Evolutionary conservation across 2,329 filamentous ascomycete species (phyloP).

Genomic region (Penicillium sp.): DNA sequence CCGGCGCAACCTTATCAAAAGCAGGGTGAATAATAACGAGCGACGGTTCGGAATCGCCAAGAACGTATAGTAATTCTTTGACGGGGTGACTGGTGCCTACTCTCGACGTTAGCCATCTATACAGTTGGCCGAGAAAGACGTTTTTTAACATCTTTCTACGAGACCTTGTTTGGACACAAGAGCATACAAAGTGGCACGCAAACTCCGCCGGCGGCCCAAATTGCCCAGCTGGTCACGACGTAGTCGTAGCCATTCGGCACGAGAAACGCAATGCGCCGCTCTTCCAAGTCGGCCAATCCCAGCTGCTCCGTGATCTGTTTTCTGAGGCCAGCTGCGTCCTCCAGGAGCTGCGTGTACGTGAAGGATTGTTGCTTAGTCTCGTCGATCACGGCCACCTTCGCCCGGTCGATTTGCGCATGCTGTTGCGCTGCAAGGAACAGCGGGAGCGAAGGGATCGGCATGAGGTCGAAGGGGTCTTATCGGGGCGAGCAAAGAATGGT

Average conservation of each 20-base stretch:
- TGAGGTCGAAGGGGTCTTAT: slow-evolving; percentile 4
- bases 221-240: slow-evolving; percentile 43
- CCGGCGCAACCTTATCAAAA: slow-evolving; percentile 35
- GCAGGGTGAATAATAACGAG: slow-evolving; percentile 42
- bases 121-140: not conserved
- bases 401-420: slow-evolving; percentile 31
- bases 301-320: slow-evolving; percentile 36
- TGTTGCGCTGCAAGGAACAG: slow-evolving; percentile 40
- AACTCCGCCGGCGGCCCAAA: slow-evolving; percentile 46
- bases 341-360: slow-evolving; percentile 42
- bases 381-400: slow-evolving; percentile 42
- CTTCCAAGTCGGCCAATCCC: slow-evolving; percentile 33
- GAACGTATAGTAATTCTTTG: slow-evolving; percentile 43
- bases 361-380: slow-evolving; percentile 39
- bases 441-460: slow-evolving; percentile 39
- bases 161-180: not conserved
- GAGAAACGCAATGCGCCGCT: slow-evolving; percentile 41
- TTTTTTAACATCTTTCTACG: too few relatives aligned
- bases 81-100: slow-evolving; percentile 43
- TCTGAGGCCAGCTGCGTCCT: slow-evolving; percentile 38
- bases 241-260: slow-evolving; percentile 44
- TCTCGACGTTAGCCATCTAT: slow-evolving; percentile 1
- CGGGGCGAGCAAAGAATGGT: not conserved
- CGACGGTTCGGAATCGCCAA: slow-evolving; percentile 44
- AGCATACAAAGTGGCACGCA: slow-evolving; percentile 44